Base-by-base conservation (phyloP, 2,329 filamentous ascomycete species). In the Hyphodiscus sp. region DNA sequence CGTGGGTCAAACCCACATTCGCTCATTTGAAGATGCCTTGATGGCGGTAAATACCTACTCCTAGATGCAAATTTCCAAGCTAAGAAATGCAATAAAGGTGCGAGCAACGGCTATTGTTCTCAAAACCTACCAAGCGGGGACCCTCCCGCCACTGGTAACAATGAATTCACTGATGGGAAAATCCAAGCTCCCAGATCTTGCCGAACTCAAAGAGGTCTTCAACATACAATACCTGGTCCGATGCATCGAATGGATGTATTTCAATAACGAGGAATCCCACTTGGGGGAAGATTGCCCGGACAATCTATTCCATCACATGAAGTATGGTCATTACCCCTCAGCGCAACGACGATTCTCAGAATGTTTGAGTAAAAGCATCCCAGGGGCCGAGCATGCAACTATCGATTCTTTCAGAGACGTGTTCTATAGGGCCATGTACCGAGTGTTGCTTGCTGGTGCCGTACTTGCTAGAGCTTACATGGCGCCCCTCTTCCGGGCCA, bases 381-480 rank as follows among this genome's bases (percentile, higher is more conserved):
- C 46, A 23, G 55, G 55, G 18, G 29, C 49, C 15, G 29, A 53
- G 47, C 52, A 49, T 29, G 50, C 52, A 55, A 55, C 33, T n/a
- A 51, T 58, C 33, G 55, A 58, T 45, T 58, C 50, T 49, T 58
- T 58, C 30, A 50, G 53, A 49, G 51, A 58, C 43, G 11, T 45
- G 4, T 58, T 59, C 47, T 59, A 49, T 47, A 50, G 54, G 41
- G 52, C 57, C 23, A 57, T 57, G 52, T 59, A 57, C 55, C 50
- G 55, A 46, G 45, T 59, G 20, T 23, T 59, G 29, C 20, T 57
- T 52, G 57, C 52, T 41, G 48, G 57, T 38, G 57, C 54, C 13
- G 55, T 59, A 47, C 51, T 58, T 49, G 49, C 58, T 54, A 52
- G 51, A 56, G 42, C 49, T 52, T 60, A 60, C 30, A 56, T 51